Evolutionary conservation across 2,329 filamentous ascomycete genomes (phyloP), one percentile per base, ranked within the genome.

Genomic region (Aspergillus tubingensis): DNA sequence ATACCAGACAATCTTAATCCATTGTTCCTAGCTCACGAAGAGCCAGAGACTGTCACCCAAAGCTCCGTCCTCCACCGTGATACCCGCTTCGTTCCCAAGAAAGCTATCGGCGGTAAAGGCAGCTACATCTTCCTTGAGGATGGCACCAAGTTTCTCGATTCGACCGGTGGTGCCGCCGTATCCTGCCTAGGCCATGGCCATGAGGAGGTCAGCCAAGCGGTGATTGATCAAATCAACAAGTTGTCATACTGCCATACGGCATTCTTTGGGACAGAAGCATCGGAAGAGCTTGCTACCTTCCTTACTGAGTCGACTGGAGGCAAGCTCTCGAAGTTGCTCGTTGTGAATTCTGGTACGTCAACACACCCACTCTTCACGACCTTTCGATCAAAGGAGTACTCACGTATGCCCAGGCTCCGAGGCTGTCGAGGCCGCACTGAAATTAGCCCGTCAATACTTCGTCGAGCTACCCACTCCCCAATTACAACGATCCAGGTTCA

Each of bases 131-230:
- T 78, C 36, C 76, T 86, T 1, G 77, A 78, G 65, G 80, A 82
- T 69, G 88, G 87, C 1, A 81, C 83, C 23, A 79, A 77, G 36
- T 83, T 95, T 47, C 82, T 92, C 13, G 91, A 95, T 72, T 88
- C 86, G 1, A 90, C 88, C 19, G 85, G 88, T 27, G 91, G 91
- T 19, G 88, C 91, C 3, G 89, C 88, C 21, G 90, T 92, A 3
- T 82, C 86, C 8, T 88, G 87, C 69, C 77, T 94, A 8, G 91
- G 91, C 6, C 87, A 91, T 67, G 86, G 85, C 30, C 82, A 88
- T 61, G 69, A 80, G 44, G 80, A 87, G 51, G 85, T 93, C 11
- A 79, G 80, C 11, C 77, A 83, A 2, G 89, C 88, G 0, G 82
- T 91, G 43, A 74, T 78, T 4, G 68, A 80, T 11, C 89, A 92